These are phyloP conservation scores for Erodium maritimum DNA, from an alignment of 345 rosid genomes.

Conservation along the genomic window DNA sequence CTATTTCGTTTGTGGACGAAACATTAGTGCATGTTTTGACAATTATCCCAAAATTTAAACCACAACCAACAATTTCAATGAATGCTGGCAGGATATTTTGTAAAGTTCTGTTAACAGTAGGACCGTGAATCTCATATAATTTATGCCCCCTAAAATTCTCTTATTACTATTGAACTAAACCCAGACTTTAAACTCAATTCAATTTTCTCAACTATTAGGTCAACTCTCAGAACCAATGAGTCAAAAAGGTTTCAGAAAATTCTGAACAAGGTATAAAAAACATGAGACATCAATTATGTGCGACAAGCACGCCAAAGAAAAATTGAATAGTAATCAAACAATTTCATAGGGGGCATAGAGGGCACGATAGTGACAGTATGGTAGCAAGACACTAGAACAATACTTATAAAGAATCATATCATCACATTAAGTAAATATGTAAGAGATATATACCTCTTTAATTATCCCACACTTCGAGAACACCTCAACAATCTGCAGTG, in stretches of 20 bases:
- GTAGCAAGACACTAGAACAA: background rate
- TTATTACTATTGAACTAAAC: too few species aligned
- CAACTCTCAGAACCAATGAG: background rate
- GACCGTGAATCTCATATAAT: too few species aligned
- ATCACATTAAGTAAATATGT: background rate
- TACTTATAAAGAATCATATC: background rate
- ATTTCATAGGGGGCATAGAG: background rate
- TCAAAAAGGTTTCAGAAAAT: background rate
- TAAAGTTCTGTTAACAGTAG: background rate
- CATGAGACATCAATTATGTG: background rate
- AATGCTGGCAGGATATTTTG: background rate
- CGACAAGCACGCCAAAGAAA: background rate
- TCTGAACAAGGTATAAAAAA: background rate
- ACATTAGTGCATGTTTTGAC: too few species aligned
- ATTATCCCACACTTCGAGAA: slow-evolving; percentile 96
- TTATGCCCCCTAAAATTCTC: too few species aligned
- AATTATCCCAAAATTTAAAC: background rate
- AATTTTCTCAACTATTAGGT: too few species aligned
- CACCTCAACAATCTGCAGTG: slow-evolving; percentile 66
- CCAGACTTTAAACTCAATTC: too few species aligned
- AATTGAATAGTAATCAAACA: too few species aligned
- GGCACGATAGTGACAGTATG: background rate
- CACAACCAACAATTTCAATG: background rate
- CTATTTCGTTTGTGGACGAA: too few species aligned
- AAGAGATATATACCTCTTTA: slow-evolving; percentile 56